A percentile compares a stretch with the other conserved stretches of the same genome.
Evolutionary conservation across 1,284 basidiomycete genomes (phyloP).

Genomic region (Austroboletus niveus): DNA sequence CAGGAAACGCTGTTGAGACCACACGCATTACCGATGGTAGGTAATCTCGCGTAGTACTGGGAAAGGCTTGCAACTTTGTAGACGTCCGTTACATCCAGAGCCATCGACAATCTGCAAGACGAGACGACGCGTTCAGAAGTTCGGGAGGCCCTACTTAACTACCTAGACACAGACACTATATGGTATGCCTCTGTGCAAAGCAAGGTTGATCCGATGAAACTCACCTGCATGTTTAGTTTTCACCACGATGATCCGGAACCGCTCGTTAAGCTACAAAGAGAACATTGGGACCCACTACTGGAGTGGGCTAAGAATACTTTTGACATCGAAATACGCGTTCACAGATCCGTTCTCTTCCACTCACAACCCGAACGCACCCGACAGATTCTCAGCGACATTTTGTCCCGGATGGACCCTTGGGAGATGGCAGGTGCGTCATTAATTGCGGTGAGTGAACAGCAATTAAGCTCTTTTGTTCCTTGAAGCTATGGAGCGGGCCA

Average conservation of each 20-base stretch:
- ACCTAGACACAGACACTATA: constrained; percentile 94
- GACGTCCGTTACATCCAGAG: constrained; percentile 89
- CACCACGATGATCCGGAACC: constrained; percentile 75
- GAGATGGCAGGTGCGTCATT: constrained; percentile 76
- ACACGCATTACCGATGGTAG: constrained; percentile 88
- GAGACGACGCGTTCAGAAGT: constrained; percentile 62
- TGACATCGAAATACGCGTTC: constrained; percentile 63
- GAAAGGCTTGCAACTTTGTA: constrained; percentile 9
- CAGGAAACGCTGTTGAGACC: constrained; percentile 86
- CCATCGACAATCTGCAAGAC: constrained; percentile 78
- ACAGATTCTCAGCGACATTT: constrained; percentile 53
- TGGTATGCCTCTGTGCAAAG: constrained; percentile 53
- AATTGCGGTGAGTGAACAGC: not conserved
- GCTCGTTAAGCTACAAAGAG: constrained; percentile 78
- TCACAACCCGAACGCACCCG: constrained; percentile 70
- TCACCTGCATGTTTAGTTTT: constrained; percentile 54
- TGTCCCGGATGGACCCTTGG: constrained; percentile 74
- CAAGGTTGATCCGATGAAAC: not conserved
- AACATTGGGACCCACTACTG: constrained; percentile 89
- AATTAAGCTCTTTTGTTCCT: not conserved
- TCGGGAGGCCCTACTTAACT: constrained; percentile 73
- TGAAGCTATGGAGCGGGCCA: constrained; percentile 88
- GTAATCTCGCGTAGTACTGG: constrained; percentile 23
- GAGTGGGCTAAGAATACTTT: constrained; percentile 74
- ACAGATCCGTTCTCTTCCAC: constrained; percentile 66